Conservation (phyloP, 495 filamentous ascomycete species). For the Xylaria sp. region DNA sequence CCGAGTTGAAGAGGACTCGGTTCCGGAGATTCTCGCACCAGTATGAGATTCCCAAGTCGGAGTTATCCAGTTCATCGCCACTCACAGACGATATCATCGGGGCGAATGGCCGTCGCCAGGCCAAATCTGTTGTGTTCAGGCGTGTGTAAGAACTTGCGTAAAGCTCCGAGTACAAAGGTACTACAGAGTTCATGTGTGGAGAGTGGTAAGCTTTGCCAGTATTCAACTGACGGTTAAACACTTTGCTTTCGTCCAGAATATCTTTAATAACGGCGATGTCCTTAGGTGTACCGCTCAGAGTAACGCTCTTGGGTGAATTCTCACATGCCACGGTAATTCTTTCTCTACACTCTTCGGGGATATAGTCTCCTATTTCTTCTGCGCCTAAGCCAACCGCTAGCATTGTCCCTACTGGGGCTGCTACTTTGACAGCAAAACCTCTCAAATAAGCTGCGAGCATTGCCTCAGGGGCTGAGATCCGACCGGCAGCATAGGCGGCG, state of each 20-base stretch:
- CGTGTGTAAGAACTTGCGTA: constrained; percentile 12
- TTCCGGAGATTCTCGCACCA: too few relatives aligned
- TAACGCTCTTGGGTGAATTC: constrained; percentile 55
- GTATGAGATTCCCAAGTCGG: too few relatives aligned
- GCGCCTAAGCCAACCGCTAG: background rate
- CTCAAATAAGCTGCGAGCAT: too few relatives aligned
- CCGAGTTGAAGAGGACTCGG: too few relatives aligned
- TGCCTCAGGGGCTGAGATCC: too few relatives aligned
- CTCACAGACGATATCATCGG: too few relatives aligned
- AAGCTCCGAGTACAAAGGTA: constrained; percentile 42
- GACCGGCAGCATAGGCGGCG: too few relatives aligned
- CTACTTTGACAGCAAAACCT: too few relatives aligned
- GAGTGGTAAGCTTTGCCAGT: constrained; percentile 61
- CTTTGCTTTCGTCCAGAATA: constrained; percentile 36
- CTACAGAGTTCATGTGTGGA: constrained; percentile 53
- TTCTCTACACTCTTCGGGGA: constrained; percentile 26
- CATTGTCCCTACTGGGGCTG: too few relatives aligned
- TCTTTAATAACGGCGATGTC: constrained; percentile 41
- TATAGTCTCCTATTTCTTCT: background rate
- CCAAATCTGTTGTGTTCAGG: constrained; percentile 40
- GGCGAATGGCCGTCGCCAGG: too few relatives aligned
- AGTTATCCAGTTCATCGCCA: too few relatives aligned
- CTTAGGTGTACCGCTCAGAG: constrained; percentile 53
- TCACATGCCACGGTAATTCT: constrained; percentile 48
- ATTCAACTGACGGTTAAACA: constrained; percentile 51